A percentile compares a stretch with the other conserved stretches of the same genome.
Conservation (phyloP, 2,329 filamentous ascomycete species). For the Penicillium sp. region DNA sequence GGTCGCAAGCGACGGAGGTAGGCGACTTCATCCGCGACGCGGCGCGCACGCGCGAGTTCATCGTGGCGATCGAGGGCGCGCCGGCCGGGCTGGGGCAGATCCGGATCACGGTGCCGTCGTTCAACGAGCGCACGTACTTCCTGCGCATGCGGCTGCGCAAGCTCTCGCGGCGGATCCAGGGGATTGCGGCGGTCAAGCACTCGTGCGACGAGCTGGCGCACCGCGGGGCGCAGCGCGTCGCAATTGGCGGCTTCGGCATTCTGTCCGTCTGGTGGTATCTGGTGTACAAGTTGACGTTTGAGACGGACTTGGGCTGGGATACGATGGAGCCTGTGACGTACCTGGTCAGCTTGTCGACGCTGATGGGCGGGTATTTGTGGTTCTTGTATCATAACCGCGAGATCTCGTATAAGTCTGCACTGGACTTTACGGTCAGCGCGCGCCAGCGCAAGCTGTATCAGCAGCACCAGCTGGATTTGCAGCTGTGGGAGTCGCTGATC, state of each 20-base stretch:
- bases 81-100: slow-evolving; percentile 62
- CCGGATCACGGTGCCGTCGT: slow-evolving; percentile 77
- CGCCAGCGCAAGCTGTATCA: slow-evolving; percentile 76
- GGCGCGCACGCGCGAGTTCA: slow-evolving; percentile 77
- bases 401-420: slow-evolving; percentile 78
- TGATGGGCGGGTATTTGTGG: slow-evolving; percentile 90
- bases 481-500: slow-evolving; percentile 73
- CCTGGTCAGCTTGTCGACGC: slow-evolving; percentile 76
- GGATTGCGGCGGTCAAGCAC: slow-evolving; percentile 69
- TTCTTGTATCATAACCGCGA: slow-evolving; percentile 91
- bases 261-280: slow-evolving; percentile 76
- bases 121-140: slow-evolving; percentile 87
- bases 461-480: slow-evolving; percentile 69
- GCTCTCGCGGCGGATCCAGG: slow-evolving; percentile 65
- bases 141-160: slow-evolving; percentile 73
- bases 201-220: slow-evolving; percentile 79
- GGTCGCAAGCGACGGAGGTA: slow-evolving; percentile 84
- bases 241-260: slow-evolving; percentile 72
- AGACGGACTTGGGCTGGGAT: slow-evolving; percentile 81
- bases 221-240: slow-evolving; percentile 71
- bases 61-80: slow-evolving; percentile 73
- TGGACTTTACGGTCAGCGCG: slow-evolving; percentile 79
- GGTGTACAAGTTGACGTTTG: slow-evolving; percentile 67
- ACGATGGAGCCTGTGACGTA: slow-evolving; percentile 89
- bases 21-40: slow-evolving; percentile 93